These are phyloP conservation scores for Emergomyces orientalis DNA, from an alignment of 2,329 filamentous ascomycete species.

Conservation along the genomic window DNA sequence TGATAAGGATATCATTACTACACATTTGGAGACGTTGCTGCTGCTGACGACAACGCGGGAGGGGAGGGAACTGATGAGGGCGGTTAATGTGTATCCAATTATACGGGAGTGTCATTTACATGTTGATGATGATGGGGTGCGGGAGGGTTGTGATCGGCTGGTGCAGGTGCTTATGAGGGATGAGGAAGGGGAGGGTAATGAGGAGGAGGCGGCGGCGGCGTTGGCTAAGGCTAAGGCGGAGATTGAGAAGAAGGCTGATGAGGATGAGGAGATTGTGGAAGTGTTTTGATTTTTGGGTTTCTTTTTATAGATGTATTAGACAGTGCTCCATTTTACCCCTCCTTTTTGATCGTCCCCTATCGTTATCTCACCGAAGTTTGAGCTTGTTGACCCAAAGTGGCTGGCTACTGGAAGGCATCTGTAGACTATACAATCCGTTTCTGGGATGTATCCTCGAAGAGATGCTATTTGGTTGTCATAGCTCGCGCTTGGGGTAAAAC, in stretches of 20 bases:
- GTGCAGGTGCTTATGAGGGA: constrained; percentile 84
- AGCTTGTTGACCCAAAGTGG: neutral
- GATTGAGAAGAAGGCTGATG: constrained; percentile 29
- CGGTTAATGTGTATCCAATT: constrained; percentile 78
- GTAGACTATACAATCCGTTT: neutral
- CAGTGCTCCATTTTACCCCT: neutral
- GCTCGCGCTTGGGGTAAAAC: neutral
- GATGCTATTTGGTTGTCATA: too few species aligned
- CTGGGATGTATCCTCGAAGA: neutral
- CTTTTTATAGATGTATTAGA: neutral
- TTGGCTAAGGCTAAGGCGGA: constrained; percentile 32
- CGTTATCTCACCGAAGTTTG: neutral
- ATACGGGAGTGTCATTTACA: constrained; percentile 75
- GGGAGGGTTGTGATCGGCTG: constrained; percentile 75
- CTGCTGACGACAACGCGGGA: constrained; percentile 69
- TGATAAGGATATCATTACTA: constrained; percentile 67
- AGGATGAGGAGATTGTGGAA: constrained; percentile 39
- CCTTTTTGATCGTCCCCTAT: too few species aligned
- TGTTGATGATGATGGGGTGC: constrained; percentile 67
- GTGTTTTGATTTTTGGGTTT: constrained; percentile 30
- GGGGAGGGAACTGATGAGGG: constrained; percentile 64
- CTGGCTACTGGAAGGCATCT: neutral
- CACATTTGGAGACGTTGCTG: constrained; percentile 80
- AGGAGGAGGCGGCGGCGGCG: constrained; percentile 30
- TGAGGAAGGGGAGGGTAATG: constrained; percentile 51